Base-by-base conservation (phyloP, 768 basidiomycete genomes). In the Mrakia hoshinonis region DNA sequence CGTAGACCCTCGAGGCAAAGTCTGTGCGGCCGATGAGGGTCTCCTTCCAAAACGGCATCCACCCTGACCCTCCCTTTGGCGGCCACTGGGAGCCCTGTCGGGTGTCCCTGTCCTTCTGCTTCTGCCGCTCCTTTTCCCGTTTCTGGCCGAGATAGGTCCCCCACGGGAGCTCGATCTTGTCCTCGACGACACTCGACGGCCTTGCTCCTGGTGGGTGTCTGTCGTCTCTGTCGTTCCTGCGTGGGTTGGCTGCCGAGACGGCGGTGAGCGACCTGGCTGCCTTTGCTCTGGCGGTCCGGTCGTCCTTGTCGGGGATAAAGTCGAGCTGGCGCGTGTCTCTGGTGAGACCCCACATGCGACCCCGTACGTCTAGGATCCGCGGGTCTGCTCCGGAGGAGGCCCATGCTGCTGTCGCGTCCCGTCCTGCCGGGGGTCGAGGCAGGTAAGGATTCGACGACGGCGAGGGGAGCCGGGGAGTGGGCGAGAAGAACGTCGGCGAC, bases 401-500 rank as follows among this genome's bases (percentile, higher is more conserved):
- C 58, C 58, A 61, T 61, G 58, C 58, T 61, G 58, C 58, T 34
- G 58, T 61, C 9, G 31, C 34, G 1, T 31, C 5, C 9, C 49
- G 49, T 5, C 9, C 20, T 5, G 49, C 20, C 22, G 34, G 31
- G 36, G 58, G 34, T 10, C 34, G 58, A 20, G 58, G 34, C 22
- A 61, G 58, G 34, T 22, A 61, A 18, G 58, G 34, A 31, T 61
- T 61, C 31, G 58, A 61, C 13, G 31, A 22, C 2, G 58, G 58
- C 6, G 58, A 61, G 34, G 58, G 58, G 13, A 61, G 4, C 36
- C 34, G 34, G 18, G 34, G 58, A 39, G 58, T 61, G 18, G 58
- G 58, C 18, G 36, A 61, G 58, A 61, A 61, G 58, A 61, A 61
- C 31, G 31, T 61, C 36, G 58, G 58, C 7, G 58, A 61, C 5